Evolutionary conservation across 2,329 filamentous ascomycete genomes (phyloP).

Genomic region (Neonectria sp.): DNA sequence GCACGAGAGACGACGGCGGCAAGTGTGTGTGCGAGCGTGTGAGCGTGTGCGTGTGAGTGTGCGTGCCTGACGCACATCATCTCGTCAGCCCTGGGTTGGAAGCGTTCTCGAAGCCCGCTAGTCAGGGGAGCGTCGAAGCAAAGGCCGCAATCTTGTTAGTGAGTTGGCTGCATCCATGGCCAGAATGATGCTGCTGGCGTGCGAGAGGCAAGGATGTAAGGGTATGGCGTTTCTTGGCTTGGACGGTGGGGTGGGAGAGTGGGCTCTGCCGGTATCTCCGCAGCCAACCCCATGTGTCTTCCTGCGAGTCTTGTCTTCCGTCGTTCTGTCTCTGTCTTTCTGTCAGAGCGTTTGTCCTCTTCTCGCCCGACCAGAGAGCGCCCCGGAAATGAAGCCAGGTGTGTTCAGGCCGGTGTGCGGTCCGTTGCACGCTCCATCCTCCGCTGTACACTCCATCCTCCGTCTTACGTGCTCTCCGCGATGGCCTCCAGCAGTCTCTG

Average conservation of each 20-base stretch:
- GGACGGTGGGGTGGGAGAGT: not conserved
- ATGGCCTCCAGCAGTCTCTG: no score
- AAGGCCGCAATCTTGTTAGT: no score
- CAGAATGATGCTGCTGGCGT: no score
- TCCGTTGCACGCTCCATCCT: no score
- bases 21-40: not conserved
- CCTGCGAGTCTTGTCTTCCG: no score
- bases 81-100: constrained; percentile 30
- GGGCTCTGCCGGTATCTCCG: not conserved
- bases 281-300: not conserved
- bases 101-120: constrained; percentile 30
- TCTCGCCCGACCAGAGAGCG: not conserved
- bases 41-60: not conserved
- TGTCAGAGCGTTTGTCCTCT: not conserved
- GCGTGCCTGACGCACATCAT: constrained; percentile 22
- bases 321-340: no score
- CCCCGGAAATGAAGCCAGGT: not conserved
- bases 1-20: not conserved
- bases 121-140: constrained; percentile 1
- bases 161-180: no score
- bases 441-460: no score
- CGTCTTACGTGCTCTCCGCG: no score
- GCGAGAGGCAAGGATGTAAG: not conserved
- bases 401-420: no score
- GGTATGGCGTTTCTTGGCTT: not conserved